Evolutionary conservation across 306 rosid genomes (phyloP), one percentile per base, ranked within the genome.

Genomic region (Ziziphus jujuba): DNA sequence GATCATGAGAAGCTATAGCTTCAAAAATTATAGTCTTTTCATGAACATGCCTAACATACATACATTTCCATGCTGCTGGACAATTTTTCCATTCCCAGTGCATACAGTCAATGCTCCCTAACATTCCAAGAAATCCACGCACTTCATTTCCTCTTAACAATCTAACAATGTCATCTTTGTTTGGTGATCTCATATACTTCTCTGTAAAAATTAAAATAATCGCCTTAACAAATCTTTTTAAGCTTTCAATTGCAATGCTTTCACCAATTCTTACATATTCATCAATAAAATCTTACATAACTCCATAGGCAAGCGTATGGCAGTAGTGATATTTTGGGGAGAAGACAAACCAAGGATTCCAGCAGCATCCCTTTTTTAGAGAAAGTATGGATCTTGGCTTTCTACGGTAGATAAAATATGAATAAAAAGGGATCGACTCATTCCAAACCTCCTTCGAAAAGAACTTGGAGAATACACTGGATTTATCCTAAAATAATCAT

Each of bases 111-210:
- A 69, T 8, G 13, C 35, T 44, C 1, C 57, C 57, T 0, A 56
- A 24, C 45, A 56, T 25, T 3, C 33, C 48, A 10, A 45, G 48
- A 57, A 69, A 56, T 19, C 56, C 64, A n/a, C 47, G 16, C 0
- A 1, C 0, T 12, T 66, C 54, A 0, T 36, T 28, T 11, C 15
- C 6, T 2, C 8, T 33, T 21, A 54, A 52, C 36, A 55, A 59
- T n/a, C 25, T 33, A 15, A 13, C 19, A 6, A 35, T 10, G 9
- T 59, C 64, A 0, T 0, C 10, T 13, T 34, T 16, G 12, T 8
- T 59, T 59, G 64, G 12, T 5, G 48, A 36, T 59, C 64, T 59
- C 31, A 59, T 34, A 9, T 59, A 59, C 36, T 35, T 45, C 1
- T 9, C 25, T 19, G 13, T 22, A 36, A 59, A 59, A 59, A 33